Percentiles rank a stretch among this genome's conserved stretches.
Evolutionary conservation across 2,329 filamentous ascomycete genomes (phyloP).

Genomic region (Monosporascus ibericus): DNA sequence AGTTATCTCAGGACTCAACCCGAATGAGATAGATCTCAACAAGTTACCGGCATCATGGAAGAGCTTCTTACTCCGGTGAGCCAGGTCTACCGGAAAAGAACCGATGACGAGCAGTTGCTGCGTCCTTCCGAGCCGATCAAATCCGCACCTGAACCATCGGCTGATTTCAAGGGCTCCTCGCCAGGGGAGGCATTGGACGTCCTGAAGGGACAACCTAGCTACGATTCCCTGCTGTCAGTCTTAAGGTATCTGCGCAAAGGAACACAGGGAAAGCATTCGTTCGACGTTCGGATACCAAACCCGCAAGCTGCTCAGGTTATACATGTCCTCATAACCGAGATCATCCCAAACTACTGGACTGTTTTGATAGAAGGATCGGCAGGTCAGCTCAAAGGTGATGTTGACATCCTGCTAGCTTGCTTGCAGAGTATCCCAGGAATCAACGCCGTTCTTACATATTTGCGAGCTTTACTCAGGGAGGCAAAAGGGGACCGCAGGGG

Average conservation of each 20-base stretch:
- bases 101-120: constrained; percentile 31
- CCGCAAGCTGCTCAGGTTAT: constrained; percentile 70
- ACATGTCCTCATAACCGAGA: constrained; percentile 66
- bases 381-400: constrained; percentile 26
- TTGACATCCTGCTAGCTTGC: constrained; percentile 52
- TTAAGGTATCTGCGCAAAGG: constrained; percentile 45
- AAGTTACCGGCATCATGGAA: constrained; percentile 38
- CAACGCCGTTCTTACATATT: constrained; percentile 66
- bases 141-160: constrained; percentile 4
- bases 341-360: constrained; percentile 78
- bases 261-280: constrained; percentile 22
- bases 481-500: constrained; percentile 33
- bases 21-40: constrained; percentile 1
- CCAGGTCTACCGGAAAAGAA: constrained; percentile 40
- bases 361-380: constrained; percentile 44
- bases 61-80: constrained; percentile 49
- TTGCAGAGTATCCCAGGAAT: constrained; percentile 70
- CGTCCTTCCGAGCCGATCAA: constrained; percentile 27
- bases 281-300: constrained; percentile 56
- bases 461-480: constrained; percentile 56
- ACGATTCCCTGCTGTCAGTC: constrained; percentile 45
- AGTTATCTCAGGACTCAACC: neutral
- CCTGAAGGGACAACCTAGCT: constrained; percentile 57
- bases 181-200: constrained; percentile 51
- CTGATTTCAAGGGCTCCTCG: constrained; percentile 20